Percentiles rank a stretch among this genome's conserved stretches.
Evolutionary conservation across 1,139 yeast species (phyloP).

Genomic region (Hemisphaericaspora subhashii): DNA sequence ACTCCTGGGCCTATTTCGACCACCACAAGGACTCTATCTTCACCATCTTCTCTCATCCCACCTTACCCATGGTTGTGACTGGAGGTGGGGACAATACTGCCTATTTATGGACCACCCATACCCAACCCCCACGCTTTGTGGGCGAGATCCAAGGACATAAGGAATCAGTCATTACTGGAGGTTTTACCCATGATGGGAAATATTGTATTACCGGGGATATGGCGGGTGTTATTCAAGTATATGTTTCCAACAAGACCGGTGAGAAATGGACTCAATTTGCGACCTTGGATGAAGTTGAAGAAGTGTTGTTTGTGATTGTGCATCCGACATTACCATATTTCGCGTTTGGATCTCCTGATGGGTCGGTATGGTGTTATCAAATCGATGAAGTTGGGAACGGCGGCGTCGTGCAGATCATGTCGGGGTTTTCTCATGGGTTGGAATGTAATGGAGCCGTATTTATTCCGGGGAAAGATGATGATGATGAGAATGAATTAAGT

Average conservation of each 20-base stretch:
- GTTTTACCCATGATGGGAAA: constrained; percentile 79
- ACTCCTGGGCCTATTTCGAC: constrained; percentile 87
- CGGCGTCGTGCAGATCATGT: constrained; percentile 73
- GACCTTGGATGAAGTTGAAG: constrained; percentile 85
- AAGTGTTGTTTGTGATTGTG: constrained; percentile 64
- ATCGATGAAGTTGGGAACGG: too few species aligned
- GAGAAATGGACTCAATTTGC: constrained; percentile 76
- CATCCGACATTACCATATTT: constrained; percentile 77
- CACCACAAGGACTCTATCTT: constrained; percentile 83
- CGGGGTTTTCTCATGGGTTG: constrained; percentile 76
- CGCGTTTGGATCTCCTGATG: constrained; percentile 94
- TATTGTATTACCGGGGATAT: constrained; percentile 88
- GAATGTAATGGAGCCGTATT: constrained; percentile 82
- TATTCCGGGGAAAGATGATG: constrained; percentile 60
- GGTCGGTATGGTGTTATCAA: constrained; percentile 92
- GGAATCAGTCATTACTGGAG: constrained; percentile 85
- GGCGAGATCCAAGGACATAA: constrained; percentile 75
- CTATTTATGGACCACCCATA: constrained; percentile 87
- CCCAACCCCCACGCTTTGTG: constrained; percentile 77
- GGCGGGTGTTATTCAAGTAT: constrained; percentile 83
- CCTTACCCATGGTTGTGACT: constrained; percentile 70
- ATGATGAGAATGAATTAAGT: constrained; percentile 59
- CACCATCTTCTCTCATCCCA: constrained; percentile 76
- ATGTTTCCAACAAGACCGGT: constrained; percentile 70
- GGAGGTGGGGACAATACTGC: constrained; percentile 94